These are phyloP conservation scores for Ceratorhiza oryzae-sativae DNA, from an alignment of 1,284 basidiomycete genomes.

Conservation along the genomic window DNA sequence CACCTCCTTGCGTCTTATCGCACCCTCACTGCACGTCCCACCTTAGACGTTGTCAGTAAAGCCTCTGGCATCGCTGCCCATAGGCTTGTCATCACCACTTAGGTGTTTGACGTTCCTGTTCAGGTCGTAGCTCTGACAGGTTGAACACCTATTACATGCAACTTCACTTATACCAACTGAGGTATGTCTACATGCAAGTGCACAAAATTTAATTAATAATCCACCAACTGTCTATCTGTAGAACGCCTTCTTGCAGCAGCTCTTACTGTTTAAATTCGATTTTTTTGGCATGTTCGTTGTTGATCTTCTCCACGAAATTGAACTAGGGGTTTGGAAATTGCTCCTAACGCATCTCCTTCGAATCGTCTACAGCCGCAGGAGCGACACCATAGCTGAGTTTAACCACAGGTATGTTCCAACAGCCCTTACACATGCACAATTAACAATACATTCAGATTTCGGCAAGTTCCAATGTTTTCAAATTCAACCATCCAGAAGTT, in stretches of 20 bases:
- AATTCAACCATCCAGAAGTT: slow-evolving; percentile 39
- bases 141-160: background rate
- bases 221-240: background rate
- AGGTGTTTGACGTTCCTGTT: too few relatives aligned
- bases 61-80: too few relatives aligned
- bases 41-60: too few relatives aligned
- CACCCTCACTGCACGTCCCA: too few relatives aligned
- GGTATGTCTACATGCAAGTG: slow-evolving; percentile 1
- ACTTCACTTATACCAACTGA: slow-evolving; percentile 35
- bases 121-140: too few relatives aligned
- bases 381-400: slow-evolving; percentile 24
- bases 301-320: slow-evolving; percentile 54
- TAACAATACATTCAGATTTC: slow-evolving; percentile 15
- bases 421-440: background rate
- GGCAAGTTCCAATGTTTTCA: slow-evolving; percentile 36
- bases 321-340: slow-evolving; percentile 53
- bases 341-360: slow-evolving; percentile 52
- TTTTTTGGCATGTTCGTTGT: slow-evolving; percentile 30
- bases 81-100: too few relatives aligned
- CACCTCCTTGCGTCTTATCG: too few relatives aligned
- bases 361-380: slow-evolving; percentile 46
- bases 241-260: slow-evolving; percentile 28
- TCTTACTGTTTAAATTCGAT: slow-evolving; percentile 1
- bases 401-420: background rate
- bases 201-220: too few relatives aligned